phyloP scores from a whole-genome alignment of 169 alveolate species.

The Babesia ovis region DNA sequence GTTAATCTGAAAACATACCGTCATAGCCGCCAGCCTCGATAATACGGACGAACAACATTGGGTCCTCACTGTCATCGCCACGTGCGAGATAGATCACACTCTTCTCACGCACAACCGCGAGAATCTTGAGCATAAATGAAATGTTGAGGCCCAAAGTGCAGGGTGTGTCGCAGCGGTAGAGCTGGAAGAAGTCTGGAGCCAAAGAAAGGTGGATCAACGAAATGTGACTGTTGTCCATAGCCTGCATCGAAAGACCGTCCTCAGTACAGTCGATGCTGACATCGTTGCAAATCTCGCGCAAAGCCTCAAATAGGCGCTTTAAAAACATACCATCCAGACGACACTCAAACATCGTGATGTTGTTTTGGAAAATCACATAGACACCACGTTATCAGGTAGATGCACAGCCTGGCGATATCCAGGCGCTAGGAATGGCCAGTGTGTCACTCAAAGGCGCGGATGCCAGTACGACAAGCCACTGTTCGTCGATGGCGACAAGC shows the following conservation, averaged over 20 bases:
- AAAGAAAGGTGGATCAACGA: slow-evolving; percentile 83
- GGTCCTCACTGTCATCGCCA: slow-evolving; percentile 75
- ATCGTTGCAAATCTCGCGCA: slow-evolving; percentile 86
- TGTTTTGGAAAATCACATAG: background rate
- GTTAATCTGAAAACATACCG: slow-evolving; percentile 20
- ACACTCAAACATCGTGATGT: slow-evolving; percentile 76
- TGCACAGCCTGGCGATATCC: background rate
- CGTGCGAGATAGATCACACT: slow-evolving; percentile 69
- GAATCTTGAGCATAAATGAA: slow-evolving; percentile 77
- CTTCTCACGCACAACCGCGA: slow-evolving; percentile 76
- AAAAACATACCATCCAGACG: slow-evolving; percentile 78
- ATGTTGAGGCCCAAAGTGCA: slow-evolving; percentile 77
- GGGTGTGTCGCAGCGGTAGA: slow-evolving; percentile 85
- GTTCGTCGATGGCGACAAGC: too few relatives aligned
- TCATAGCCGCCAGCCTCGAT: slow-evolving; percentile 34
- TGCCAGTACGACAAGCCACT: too few relatives aligned
- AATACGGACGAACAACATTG: slow-evolving; percentile 47
- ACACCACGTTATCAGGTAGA: background rate
- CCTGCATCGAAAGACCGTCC: slow-evolving; percentile 87
- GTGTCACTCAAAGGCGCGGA: background rate
- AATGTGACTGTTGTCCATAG: slow-evolving; percentile 90
- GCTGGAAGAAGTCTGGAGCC: slow-evolving; percentile 86
- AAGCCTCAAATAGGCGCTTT: slow-evolving; percentile 80
- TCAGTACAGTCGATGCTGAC: slow-evolving; percentile 86
- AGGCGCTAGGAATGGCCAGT: background rate